These are phyloP conservation scores for Crepidotus variabilis DNA, from an alignment of 768 basidiomycete genomes.

Conservation along the genomic window DNA sequence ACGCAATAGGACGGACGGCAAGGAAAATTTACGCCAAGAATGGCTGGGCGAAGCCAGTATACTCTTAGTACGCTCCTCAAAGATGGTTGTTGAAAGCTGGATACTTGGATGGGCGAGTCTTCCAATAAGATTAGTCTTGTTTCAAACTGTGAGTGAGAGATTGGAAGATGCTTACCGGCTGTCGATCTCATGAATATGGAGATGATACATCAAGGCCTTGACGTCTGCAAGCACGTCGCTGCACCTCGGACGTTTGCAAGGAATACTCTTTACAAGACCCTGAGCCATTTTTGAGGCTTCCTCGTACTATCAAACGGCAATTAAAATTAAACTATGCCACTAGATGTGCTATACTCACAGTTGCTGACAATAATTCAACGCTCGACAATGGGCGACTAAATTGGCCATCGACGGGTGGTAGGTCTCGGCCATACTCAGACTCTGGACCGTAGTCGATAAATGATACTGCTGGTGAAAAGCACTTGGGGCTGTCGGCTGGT, in stretches of 20 bases:
- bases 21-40: neutral
- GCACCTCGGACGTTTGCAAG: constrained; percentile 45
- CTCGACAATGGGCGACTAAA: neutral
- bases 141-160: neutral
- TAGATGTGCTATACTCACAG: neutral
- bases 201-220: constrained; percentile 45
- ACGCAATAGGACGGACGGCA: neutral
- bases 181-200: constrained; percentile 54
- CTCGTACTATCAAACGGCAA: constrained; percentile 22
- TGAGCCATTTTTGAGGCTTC: constrained; percentile 25
- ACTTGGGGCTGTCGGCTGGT: neutral
- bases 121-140: neutral
- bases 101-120: constrained; percentile 1
- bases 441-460: neutral
- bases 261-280: constrained; percentile 25
- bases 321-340: neutral
- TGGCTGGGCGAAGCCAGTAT: neutral
- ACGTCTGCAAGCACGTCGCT: constrained; percentile 36
- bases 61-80: neutral
- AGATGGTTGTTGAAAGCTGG: neutral
- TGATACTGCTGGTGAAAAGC: neutral
- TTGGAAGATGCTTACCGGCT: constrained; percentile 7
- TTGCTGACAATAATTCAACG: neutral
- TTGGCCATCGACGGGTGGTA: neutral
- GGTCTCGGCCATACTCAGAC: neutral